Percentiles rank a stretch among this genome's conserved stretches.
These are phyloP conservation scores for Cordyceps cateniannulata DNA, from an alignment of 2,329 filamentous ascomycete species.

Conservation along the genomic window DNA sequence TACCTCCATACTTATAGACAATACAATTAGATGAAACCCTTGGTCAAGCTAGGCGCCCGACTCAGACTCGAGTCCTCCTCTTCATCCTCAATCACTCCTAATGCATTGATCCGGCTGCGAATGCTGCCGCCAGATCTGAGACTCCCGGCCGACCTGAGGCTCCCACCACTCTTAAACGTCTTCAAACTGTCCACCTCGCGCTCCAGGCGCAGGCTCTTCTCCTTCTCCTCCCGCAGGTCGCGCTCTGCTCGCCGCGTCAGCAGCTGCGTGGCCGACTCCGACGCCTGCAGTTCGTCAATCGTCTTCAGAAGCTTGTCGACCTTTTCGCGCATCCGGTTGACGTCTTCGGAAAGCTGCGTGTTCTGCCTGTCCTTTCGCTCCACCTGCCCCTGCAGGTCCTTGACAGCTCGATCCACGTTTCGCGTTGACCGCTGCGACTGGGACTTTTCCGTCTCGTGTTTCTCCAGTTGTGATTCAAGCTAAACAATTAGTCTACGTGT, in stretches of 20 bases:
- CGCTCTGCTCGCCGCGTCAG: conserved; percentile 79
- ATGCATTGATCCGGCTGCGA: conserved; percentile 28
- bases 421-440: conserved; percentile 82
- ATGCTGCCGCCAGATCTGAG: conserved; percentile 33
- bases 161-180: conserved; percentile 49
- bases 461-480: conserved; percentile 83
- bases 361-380: conserved; percentile 90
- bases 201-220: conserved; percentile 75
- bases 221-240: conserved; percentile 81
- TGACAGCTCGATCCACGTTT: conserved; percentile 88
- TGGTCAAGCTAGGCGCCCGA: conserved; percentile 62
- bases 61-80: conserved; percentile 52
- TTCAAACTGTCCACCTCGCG: conserved; percentile 83
- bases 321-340: conserved; percentile 81
- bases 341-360: conserved; percentile 71
- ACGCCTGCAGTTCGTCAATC: conserved; percentile 89
- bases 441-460: conserved; percentile 70
- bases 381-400: conserved; percentile 86
- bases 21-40: conserved; percentile 61
- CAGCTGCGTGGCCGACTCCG: conserved; percentile 75
- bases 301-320: conserved; percentile 80
- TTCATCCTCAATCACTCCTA: conserved; percentile 33
- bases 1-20: neutral
- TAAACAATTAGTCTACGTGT: conserved; percentile 30
- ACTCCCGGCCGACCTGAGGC: neutral